These are phyloP conservation scores for Mrakia blollopis DNA, from an alignment of 768 basidiomycete species.

Conservation along the genomic window DNA sequence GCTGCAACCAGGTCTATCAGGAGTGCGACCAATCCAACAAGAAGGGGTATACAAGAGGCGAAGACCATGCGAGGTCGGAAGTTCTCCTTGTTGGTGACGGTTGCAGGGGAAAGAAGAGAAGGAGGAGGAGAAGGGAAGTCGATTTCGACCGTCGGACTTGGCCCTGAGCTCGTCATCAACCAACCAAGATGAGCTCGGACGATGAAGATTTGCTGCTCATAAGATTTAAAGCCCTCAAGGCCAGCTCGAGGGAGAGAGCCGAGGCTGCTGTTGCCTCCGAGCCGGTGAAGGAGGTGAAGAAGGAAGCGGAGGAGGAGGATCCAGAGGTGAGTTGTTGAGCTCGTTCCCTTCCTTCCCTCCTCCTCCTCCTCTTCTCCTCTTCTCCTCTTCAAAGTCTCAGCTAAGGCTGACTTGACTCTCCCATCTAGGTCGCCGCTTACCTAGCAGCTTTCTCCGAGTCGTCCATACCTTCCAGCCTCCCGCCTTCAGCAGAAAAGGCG, in stretches of 20 bases:
- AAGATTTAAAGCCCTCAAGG: neutral
- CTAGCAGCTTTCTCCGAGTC: neutral
- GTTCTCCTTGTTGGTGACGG: neutral
- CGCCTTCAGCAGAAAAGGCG: neutral
- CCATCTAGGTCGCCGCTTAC: neutral
- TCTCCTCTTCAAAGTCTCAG: neutral
- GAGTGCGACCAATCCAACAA: neutral
- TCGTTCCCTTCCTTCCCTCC: neutral
- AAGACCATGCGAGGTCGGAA: neutral
- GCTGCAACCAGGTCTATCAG: neutral
- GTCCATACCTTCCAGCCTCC: neutral
- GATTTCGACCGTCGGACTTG: neutral
- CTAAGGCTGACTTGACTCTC: too few species aligned
- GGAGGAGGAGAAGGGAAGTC: neutral
- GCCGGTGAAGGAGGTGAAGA: neutral
- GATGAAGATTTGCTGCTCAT: neutral
- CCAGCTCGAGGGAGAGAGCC: neutral
- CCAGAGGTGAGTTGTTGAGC: neutral
- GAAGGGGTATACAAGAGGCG: neutral
- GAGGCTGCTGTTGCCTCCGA: neutral
- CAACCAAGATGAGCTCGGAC: neutral
- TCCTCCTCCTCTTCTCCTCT: too few species aligned
- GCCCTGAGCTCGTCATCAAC: neutral
- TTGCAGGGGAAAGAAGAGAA: neutral
- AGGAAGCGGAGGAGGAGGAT: slow-evolving; percentile 3